Evolutionary conservation across 2,329 filamentous ascomycete genomes (phyloP), one percentile per base, ranked within the genome.

Genomic region (Trichoderma sp.): DNA sequence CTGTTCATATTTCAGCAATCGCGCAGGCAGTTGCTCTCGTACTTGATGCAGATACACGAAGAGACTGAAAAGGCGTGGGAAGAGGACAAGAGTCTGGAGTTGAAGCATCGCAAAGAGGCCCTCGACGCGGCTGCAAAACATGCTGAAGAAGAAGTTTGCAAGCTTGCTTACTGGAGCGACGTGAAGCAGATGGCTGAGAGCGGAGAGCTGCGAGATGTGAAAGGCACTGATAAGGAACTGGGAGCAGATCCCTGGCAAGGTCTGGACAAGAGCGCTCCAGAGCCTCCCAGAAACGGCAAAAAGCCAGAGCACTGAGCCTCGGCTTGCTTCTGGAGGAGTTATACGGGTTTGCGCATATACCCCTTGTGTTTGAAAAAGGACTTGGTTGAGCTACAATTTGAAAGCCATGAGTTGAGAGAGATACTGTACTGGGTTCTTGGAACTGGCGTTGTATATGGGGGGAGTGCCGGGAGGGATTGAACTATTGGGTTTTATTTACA

Each of bases 1-100:
- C 88, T 93, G 75, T 94, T 98, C 80, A 88, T 99, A 24, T 99
- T 98, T 82, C 96, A 98, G 83, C 92, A 93, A 21, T 98, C 95
- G 3, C 90, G 95, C 29, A 91, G 93, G 77, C 91, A 95, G 75
- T 88, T 98, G 4, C 87, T 98, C 18, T 88, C 90, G 21, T 90
- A 91, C 68, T 86, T 99, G 64, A 91, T 91, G 79, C 85, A 90
- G n/a, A 87, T 90, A 29, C 84, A 87, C 75, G 84, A 86, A 38
- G 86, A 90, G 77, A 86, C 87, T 18, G 76, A 75, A 4, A 72
- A 80, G 31, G 77, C 80, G 29, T 73, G 83, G 65, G 83, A 89
- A 75, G 83, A 85, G 75, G 85, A 87, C 5, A 81, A 82, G 45
- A 79, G 81, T 6, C 74, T 78, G 41, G 79, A 80, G 27, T 78